Evolutionary conservation across 345 rosid genomes (phyloP), one percentile per base, ranked within the genome.

Genomic region (Linum trigynum): DNA sequence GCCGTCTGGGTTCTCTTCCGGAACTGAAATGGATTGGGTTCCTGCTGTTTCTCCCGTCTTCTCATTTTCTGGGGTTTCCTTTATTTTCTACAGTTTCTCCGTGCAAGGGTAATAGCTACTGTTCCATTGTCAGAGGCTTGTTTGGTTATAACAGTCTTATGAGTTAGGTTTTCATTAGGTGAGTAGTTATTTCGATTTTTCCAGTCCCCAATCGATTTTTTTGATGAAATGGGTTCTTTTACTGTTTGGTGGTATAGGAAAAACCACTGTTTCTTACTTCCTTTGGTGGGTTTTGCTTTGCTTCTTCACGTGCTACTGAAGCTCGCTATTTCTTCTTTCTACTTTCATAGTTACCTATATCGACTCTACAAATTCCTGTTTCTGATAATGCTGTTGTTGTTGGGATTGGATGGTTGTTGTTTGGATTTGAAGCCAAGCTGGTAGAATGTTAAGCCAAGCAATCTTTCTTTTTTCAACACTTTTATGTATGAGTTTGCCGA

Each of bases 341-440:
- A 3, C 53, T 48, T 48, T 23, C 32, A 23, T 48, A 48, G 53
- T 48, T 9, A 48, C 9, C 10, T 43, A 11, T 5, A 11, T 43
- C 10, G 53, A 23, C 32, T 23, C 32, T 23, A 23, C 32, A 23
- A 23, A 23, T 23, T 56, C 23, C 61, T 62, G 55, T 59, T 63
- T n/a, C 41, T 55, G 66, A 37, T 37, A 32, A 63, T 45, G 59
- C 0, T 61, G 48, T 66, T 79, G 75, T 53, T 77, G 80, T 41
- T 75, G 80, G 61, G 65, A 37, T 76, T 56, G 71, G 73, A 50
- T 65, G 68, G 75, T 76, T 73, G 65, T 55, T 62, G 77, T 78
- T 75, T 76, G 67, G 68, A 80, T 78, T 84, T 74, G 75, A 84
- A 80, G 86, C 85, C 71, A 82, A 79, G 85, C 65, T 76, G 77